These are phyloP conservation scores for Typha latifolia DNA, from an alignment of 176 grass and related monocot species.

Conservation along the genomic window DNA sequence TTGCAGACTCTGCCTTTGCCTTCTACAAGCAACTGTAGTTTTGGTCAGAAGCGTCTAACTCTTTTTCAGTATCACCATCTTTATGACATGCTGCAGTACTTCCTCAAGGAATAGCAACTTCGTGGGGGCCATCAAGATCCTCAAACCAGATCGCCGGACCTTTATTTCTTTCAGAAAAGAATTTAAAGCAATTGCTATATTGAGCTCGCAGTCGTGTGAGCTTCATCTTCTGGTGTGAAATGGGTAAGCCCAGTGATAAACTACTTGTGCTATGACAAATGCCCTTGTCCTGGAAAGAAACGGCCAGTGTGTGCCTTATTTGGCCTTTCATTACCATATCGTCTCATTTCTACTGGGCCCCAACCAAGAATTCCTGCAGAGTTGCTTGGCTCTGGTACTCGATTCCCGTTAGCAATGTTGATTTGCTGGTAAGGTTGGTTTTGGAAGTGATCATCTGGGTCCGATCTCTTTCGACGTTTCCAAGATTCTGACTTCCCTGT, in stretches of 20 bases:
- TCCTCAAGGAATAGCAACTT: slow-evolving; percentile 1
- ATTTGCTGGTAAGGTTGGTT: slow-evolving; percentile 35
- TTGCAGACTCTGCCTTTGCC: neutral
- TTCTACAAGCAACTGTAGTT: neutral
- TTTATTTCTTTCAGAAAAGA: slow-evolving; percentile 11
- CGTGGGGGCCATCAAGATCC: neutral
- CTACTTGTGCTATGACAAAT: slow-evolving; percentile 35
- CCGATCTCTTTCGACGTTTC: slow-evolving; percentile 79
- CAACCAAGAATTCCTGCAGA: slow-evolving; percentile 88
- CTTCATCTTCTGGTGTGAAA: neutral
- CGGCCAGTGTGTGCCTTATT: slow-evolving; percentile 49
- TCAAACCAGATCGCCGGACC: slow-evolving; percentile 2
- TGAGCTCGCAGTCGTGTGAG: neutral
- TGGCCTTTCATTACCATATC: slow-evolving; percentile 65
- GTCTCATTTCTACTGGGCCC: slow-evolving; percentile 72
- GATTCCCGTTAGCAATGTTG: slow-evolving; percentile 50
- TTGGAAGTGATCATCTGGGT: slow-evolving; percentile 42
- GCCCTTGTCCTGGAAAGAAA: slow-evolving; percentile 53
- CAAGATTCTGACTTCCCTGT: slow-evolving; percentile 75
- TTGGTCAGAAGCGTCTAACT: neutral
- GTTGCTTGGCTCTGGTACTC: slow-evolving; percentile 54
- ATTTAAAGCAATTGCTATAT: neutral
- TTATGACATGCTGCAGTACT: neutral
- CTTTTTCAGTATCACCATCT: slow-evolving; percentile 4
- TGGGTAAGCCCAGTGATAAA: slow-evolving; percentile 7